Evolutionary conservation across 1,284 basidiomycete species (phyloP).

Genomic region (Ganoderma meredithae): DNA sequence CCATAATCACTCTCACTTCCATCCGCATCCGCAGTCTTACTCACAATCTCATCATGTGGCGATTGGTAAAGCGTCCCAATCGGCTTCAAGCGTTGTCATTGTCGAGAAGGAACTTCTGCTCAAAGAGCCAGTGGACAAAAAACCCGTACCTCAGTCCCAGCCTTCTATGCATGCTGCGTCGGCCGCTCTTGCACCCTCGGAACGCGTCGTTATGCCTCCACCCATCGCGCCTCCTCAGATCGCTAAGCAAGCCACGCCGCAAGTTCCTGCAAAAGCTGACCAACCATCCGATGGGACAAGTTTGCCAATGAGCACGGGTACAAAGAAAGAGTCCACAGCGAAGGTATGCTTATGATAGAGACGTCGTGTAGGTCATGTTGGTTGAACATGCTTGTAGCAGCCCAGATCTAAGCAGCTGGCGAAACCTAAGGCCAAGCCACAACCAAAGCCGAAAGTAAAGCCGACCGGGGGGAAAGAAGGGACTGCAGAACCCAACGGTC

Average conservation of each 20-base stretch:
- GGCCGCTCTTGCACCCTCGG: constrained; percentile 15
- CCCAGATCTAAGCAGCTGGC: constrained; percentile 47
- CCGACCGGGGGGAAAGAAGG: constrained; percentile 32
- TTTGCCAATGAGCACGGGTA: constrained; percentile 27
- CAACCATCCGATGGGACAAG: constrained; percentile 9
- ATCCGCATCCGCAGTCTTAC: constrained; percentile 14
- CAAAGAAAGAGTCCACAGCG: constrained; percentile 50
- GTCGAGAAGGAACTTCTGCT: constrained; percentile 8
- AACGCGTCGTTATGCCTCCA: constrained; percentile 67
- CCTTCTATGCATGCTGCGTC: constrained; percentile 8
- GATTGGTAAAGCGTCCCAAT: constrained; percentile 7
- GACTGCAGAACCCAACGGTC: constrained; percentile 21
- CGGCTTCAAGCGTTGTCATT: not conserved
- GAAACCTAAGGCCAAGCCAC: constrained; percentile 51
- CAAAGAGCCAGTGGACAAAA: constrained; percentile 14
- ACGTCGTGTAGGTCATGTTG: constrained; percentile 8
- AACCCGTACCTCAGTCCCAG: not conserved
- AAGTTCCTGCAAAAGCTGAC: constrained; percentile 13
- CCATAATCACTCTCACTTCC: constrained; percentile 11
- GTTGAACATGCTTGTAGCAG: constrained; percentile 34
- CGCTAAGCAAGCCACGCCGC: constrained; percentile 10
- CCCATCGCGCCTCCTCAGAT: constrained; percentile 45
- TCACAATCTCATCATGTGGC: constrained; percentile 12
- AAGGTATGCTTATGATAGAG: constrained; percentile 48
- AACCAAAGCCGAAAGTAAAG: constrained; percentile 45